These are phyloP conservation scores for Colletotrichum lupini DNA, from an alignment of 2,329 filamentous ascomycete species.

Conservation along the genomic window DNA sequence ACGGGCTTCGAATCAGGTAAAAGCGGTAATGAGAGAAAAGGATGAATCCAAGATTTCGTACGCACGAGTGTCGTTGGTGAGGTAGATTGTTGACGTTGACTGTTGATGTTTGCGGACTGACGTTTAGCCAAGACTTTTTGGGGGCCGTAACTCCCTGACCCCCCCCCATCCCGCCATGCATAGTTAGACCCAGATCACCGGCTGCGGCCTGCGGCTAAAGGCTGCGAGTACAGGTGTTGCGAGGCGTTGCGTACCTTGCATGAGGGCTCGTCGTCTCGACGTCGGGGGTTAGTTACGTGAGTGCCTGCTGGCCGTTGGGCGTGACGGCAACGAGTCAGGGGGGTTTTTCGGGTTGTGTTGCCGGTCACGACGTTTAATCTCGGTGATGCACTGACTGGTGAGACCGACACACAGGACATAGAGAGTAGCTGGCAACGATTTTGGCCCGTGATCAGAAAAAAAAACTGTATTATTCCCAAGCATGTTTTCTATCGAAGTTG, in stretches of 20 bases:
- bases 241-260: constrained; percentile 4
- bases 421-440: background rate
- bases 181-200: background rate
- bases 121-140: no score
- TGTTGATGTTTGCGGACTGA: background rate
- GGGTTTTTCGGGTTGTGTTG: background rate
- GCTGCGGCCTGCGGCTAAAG: background rate
- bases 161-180: background rate
- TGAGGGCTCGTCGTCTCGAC: background rate
- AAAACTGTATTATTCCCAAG: constrained; percentile 7
- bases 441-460: background rate
- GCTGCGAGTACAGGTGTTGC: background rate
- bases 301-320: background rate
- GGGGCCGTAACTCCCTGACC: no score
- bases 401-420: background rate
- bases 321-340: background rate
- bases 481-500: background rate
- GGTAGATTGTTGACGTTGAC: no score
- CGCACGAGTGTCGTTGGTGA: no score
- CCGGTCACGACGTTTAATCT: background rate
- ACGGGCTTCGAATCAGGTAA: background rate
- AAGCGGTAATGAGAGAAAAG: constrained; percentile 5
- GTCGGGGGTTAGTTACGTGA: background rate
- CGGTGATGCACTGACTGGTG: no score
- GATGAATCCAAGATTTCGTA: background rate